These are phyloP conservation scores for Gossypium schwendimanii DNA, from an alignment of 441 rosid genomes.

Conservation along the genomic window DNA sequence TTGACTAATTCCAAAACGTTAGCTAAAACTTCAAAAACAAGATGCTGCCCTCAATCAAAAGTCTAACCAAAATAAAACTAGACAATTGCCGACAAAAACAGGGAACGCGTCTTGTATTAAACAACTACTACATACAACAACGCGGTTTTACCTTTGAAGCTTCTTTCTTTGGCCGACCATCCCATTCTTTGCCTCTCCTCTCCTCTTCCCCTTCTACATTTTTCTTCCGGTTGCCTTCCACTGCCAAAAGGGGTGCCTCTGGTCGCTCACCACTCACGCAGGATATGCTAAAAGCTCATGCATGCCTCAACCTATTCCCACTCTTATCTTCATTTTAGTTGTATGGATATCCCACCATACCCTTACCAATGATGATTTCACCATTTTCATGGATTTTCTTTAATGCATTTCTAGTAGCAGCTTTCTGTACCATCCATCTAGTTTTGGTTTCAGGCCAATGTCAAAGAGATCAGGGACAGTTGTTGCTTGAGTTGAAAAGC, in stretches of 20 bases:
- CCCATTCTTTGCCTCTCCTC: neutral
- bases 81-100: neutral
- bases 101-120: neutral
- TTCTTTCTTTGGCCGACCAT: neutral
- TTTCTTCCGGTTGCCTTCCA: neutral
- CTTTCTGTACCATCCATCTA: neutral
- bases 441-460: slow-evolving; percentile 28
- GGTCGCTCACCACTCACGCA: neutral
- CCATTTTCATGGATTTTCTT: slow-evolving; percentile 23
- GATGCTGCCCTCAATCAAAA: neutral
- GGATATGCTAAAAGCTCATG: neutral
- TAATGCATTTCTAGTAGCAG: neutral
- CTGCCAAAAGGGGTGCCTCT: neutral
- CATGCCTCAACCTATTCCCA: neutral
- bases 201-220: neutral
- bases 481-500: slow-evolving; percentile 25
- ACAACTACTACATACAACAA: neutral
- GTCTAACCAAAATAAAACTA: neutral
- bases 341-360: slow-evolving; percentile 13
- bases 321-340: neutral
- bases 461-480: slow-evolving; percentile 21
- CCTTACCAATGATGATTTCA: slow-evolving; percentile 26
- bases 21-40: neutral
- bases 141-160: slow-evolving; percentile 8
- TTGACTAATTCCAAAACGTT: neutral